Base-by-base conservation (phyloP, 805 yeast genomes). In the Metschnikowia borealis region DNA sequence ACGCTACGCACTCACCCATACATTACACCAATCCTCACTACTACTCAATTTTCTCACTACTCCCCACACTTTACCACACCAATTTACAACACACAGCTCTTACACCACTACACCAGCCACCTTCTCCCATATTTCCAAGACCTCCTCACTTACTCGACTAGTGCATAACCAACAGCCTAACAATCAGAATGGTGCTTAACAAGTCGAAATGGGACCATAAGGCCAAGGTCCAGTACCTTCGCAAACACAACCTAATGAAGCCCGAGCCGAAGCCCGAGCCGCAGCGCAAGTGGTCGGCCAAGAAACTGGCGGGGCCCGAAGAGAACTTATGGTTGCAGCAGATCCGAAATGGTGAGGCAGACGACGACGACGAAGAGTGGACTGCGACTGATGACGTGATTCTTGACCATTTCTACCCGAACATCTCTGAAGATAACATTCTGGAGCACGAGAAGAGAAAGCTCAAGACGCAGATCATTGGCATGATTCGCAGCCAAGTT, bases 161-260 rank as follows among this genome's bases (percentile, higher is more conserved):
- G 8, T 26, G 29, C 20, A 18, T n/a, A n/a, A n/a, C n/a, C n/a
- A 18, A 18, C 3, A 18, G 20, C 29, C 29, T 26, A 26, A 26
- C 29, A 10, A 26, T 8, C 11, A 26, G 11, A 11, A 73, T 73
- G 78, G 78, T 73, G 44, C 58, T 73, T 46, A 69, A 73, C 58
- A 70, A 73, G 53, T 61, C 68, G 13, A 73, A 73, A 61, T 73
- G 77, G 74, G 78, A 73, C 57, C 67, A 67, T 51, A 71, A 69
- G 60, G 76, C 78, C 43, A 74, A 69, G 55, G 50, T 59, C 52
- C 60, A 61, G 52, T 73, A 69, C 50, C 61, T 70, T 63, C 65
- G 63, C 53, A 74, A 74, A 54, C 78, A 74, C 57, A 75, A 74
- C n/a, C 59, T 71, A 29, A 39, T 47, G 51, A 57, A 20, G 51